Evolutionary conservation across 257 asterid genomes (phyloP).

Genomic region (Oldenlandia corymbosa): DNA sequence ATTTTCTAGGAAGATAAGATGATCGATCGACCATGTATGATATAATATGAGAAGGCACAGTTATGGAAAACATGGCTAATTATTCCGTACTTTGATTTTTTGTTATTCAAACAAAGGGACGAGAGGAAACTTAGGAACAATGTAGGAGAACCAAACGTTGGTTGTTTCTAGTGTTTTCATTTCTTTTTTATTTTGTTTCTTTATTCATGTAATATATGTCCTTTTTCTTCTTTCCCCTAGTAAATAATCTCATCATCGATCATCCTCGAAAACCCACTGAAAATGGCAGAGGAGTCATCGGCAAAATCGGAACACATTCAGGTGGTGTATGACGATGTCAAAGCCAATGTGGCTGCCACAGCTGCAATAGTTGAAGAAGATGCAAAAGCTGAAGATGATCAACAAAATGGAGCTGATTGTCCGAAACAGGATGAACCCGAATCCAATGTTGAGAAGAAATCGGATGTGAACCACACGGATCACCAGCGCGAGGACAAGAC

Average conservation of each 20-base stretch:
- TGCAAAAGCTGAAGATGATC: background rate
- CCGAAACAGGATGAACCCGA: background rate
- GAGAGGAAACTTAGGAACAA: conserved; percentile 16
- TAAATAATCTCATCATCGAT: too few species aligned
- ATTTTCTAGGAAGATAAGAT: too few species aligned
- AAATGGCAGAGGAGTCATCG: conserved; percentile 12
- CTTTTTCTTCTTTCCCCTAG: too few species aligned
- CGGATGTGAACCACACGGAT: background rate
- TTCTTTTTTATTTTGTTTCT: too few species aligned
- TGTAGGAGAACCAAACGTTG: background rate
- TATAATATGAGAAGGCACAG: too few species aligned
- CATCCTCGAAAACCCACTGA: background rate
- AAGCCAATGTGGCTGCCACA: background rate
- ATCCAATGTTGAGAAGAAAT: background rate
- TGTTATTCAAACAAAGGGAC: conserved; percentile 2
- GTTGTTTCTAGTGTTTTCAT: background rate
- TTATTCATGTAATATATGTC: too few species aligned
- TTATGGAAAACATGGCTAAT: too few species aligned
- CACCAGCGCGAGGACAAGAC: conserved; percentile 7
- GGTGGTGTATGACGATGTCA: background rate
- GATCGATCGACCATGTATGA: too few species aligned
- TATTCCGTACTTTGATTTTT: too few species aligned
- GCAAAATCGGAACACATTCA: conserved; percentile 5
- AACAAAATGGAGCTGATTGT: background rate
- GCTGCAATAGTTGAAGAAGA: background rate